phyloP scores from a whole-genome alignment of 2,329 filamentous ascomycete species.

The Aspergillus phoenicis region DNA sequence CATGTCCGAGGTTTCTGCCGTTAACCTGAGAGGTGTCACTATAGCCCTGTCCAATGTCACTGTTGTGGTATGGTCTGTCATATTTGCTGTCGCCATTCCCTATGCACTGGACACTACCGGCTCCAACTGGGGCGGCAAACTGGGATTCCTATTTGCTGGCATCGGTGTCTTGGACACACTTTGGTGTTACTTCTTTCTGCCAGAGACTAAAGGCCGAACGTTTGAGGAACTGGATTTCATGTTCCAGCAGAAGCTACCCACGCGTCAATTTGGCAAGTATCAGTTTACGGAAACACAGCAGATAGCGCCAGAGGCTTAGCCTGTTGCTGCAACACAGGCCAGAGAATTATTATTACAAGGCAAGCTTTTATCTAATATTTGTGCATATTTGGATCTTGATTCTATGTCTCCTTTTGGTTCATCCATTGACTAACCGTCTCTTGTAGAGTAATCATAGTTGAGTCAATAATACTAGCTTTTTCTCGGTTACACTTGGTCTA shows the following conservation, averaged over 20 bases:
- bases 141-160: slow-evolving; percentile 13
- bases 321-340: neutral
- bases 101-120: slow-evolving; percentile 35
- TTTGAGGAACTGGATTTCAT: slow-evolving; percentile 20
- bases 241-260: slow-evolving; percentile 7
- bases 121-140: slow-evolving; percentile 18
- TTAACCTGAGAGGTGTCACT: slow-evolving; percentile 55
- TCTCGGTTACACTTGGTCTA: too few species aligned
- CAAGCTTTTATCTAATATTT: too few species aligned
- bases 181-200: slow-evolving; percentile 12
- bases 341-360: too few species aligned
- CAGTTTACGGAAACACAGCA: neutral
- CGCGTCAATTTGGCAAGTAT: slow-evolving; percentile 1
- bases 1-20: slow-evolving; percentile 55
- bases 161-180: slow-evolving; percentile 3
- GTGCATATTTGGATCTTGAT: too few species aligned
- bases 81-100: slow-evolving; percentile 36
- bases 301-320: neutral
- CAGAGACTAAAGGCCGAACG: slow-evolving; percentile 16
- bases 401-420: too few species aligned
- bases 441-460: too few species aligned
- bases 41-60: slow-evolving; percentile 36
- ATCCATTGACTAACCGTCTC: rapidly evolving
- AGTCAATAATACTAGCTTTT: too few species aligned
- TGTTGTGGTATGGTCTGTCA: slow-evolving; percentile 26